phyloP scores from a whole-genome alignment of 176 grass and related monocot genomes.

The Thinopyrum elongatum region DNA sequence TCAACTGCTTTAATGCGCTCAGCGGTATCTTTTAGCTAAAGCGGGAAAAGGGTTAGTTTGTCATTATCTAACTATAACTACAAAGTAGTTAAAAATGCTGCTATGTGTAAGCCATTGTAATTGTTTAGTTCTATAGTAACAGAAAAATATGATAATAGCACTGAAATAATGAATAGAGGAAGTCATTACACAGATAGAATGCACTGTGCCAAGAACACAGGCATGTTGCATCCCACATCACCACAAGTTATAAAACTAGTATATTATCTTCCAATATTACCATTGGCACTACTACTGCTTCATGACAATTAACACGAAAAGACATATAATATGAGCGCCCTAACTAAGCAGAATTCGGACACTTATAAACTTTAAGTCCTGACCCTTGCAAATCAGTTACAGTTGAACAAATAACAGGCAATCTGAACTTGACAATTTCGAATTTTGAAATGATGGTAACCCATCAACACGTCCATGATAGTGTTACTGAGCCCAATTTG shows the following conservation, averaged over 20 bases:
- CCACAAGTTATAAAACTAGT: conserved; percentile 2
- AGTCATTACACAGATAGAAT: background rate
- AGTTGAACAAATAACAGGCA: background rate
- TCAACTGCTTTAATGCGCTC: conserved; percentile 95
- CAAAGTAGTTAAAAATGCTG: background rate
- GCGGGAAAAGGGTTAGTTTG: conserved; percentile 3
- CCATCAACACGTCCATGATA: background rate
- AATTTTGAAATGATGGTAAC: conserved; percentile 8
- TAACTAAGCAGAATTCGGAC: background rate
- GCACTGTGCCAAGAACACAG: background rate
- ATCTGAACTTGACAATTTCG: background rate
- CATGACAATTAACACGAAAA: background rate
- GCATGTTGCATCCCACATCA: background rate
- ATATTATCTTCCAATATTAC: background rate
- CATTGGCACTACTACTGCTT: background rate
- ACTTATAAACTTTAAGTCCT: background rate
- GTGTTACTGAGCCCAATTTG: background rate
- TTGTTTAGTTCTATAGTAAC: background rate
- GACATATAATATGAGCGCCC: background rate
- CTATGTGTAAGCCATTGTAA: background rate
- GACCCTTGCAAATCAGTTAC: background rate
- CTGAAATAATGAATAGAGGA: background rate
- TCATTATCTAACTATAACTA: conserved; percentile 20
- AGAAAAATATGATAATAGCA: background rate
- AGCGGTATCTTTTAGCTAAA: conserved; percentile 76